Evolutionary conservation across 2,329 filamentous ascomycete species (phyloP).

Genomic region (Allantophomopsis lycopodina): DNA sequence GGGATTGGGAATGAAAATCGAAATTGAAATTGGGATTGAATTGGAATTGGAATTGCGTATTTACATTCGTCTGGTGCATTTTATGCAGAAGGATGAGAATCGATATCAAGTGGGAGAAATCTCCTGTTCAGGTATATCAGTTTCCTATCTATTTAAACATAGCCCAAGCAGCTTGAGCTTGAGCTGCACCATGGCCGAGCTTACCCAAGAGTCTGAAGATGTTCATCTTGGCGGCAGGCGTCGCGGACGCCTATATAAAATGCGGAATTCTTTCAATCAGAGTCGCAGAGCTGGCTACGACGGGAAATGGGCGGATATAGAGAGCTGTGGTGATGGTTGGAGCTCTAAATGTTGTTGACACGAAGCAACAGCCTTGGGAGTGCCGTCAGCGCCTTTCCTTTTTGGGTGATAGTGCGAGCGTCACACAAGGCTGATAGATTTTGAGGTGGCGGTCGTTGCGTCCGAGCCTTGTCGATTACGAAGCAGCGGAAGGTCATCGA

Average conservation of each 20-base stretch:
- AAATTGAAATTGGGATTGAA: background rate
- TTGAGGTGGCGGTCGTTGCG: too few species aligned
- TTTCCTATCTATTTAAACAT: background rate
- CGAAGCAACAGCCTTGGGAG: too few species aligned
- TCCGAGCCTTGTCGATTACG: too few species aligned
- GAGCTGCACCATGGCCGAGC: constrained; percentile 10
- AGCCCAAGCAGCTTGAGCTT: background rate
- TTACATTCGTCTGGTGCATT: constrained; percentile 84
- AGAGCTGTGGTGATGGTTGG: too few species aligned
- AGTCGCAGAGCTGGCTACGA: too few species aligned
- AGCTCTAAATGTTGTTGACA: too few species aligned
- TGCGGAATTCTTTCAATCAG: too few species aligned
- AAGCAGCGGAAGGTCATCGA: too few species aligned
- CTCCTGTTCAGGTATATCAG: constrained; percentile 38
- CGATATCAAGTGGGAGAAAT: constrained; percentile 89
- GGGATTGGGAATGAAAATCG: background rate
- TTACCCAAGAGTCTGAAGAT: constrained; percentile 55
- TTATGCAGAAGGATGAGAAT: constrained; percentile 94
- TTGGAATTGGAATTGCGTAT: constrained; percentile 16
- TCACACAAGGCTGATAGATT: too few species aligned
- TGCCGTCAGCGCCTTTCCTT: too few species aligned
- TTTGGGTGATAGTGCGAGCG: too few species aligned
- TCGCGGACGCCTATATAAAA: background rate
- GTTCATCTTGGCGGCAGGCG: constrained; percentile 39
- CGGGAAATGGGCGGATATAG: too few species aligned